Evolutionary conservation across 192 early-diverging fungal genomes (phyloP).

Genomic region (Coemansia sp.): DNA sequence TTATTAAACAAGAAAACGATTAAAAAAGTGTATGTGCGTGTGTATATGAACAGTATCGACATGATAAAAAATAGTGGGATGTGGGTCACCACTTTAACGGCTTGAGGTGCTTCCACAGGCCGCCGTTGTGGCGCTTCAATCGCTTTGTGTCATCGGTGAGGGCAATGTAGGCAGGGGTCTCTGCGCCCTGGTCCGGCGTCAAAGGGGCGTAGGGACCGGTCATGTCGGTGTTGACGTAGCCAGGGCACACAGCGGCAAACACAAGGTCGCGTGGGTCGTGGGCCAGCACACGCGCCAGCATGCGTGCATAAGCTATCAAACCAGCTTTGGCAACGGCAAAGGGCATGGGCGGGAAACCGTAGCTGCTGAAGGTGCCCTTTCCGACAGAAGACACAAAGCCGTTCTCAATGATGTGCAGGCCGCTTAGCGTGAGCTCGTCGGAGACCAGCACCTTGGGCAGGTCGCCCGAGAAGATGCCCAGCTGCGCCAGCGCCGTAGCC

Average conservation of each 20-base stretch:
- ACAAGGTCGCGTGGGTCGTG: slow-evolving; percentile 25
- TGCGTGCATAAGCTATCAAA: slow-evolving; percentile 41
- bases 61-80: background rate
- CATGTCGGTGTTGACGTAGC: slow-evolving; percentile 43
- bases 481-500: slow-evolving; percentile 45
- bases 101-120: slow-evolving; percentile 42
- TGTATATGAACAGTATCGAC: background rate
- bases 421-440: slow-evolving; percentile 27
- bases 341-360: slow-evolving; percentile 51
- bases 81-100: slow-evolving; percentile 37
- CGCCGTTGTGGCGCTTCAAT: slow-evolving; percentile 38
- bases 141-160: slow-evolving; percentile 31
- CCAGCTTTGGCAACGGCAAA: slow-evolving; percentile 51
- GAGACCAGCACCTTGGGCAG: slow-evolving; percentile 41
- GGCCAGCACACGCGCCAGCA: slow-evolving; percentile 29
- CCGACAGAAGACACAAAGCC: slow-evolving; percentile 46
- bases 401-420: slow-evolving; percentile 47
- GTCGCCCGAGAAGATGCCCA: slow-evolving; percentile 52
- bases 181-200: slow-evolving; percentile 43
- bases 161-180: slow-evolving; percentile 46
- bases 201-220: slow-evolving; percentile 44
- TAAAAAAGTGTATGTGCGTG: background rate
- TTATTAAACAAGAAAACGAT: slow-evolving; percentile 1
- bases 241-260: slow-evolving; percentile 50
- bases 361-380: slow-evolving; percentile 31